Percentiles rank a stretch among this genome's conserved stretches.
These are phyloP conservation scores for Hortaea sp. DNA, from an alignment of 2,329 filamentous ascomycete genomes.

Conservation along the genomic window DNA sequence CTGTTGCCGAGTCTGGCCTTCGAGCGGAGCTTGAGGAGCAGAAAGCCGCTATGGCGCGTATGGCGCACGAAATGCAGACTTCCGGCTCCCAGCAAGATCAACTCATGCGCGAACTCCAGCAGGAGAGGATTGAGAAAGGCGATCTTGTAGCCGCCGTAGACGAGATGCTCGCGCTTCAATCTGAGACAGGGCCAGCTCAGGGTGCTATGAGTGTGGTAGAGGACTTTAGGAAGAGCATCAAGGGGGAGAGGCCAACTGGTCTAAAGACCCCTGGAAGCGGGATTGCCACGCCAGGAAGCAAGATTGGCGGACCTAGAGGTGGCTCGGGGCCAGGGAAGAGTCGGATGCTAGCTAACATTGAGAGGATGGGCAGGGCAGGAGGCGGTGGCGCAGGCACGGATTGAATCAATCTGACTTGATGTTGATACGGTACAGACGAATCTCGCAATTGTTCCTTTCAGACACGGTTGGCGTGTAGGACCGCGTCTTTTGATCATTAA, in stretches of 20 bases:
- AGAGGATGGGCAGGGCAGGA: constrained; percentile 63
- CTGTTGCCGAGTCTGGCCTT: constrained; percentile 20
- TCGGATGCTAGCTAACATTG: constrained; percentile 75
- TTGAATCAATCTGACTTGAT: no score
- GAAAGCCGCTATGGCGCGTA: constrained; percentile 63
- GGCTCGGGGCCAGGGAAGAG: constrained; percentile 40
- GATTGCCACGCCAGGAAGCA: constrained; percentile 30
- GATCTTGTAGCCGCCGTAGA: constrained; percentile 73
- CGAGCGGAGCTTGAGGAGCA: constrained; percentile 49
- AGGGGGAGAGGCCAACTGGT: constrained; percentile 41
- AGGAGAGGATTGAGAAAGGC: constrained; percentile 72
- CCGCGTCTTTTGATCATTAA: no score
- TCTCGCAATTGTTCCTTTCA: no score
- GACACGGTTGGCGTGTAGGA: no score
- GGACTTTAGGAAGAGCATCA: constrained; percentile 46
- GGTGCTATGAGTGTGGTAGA: constrained; percentile 29
- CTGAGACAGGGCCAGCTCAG: constrained; percentile 19
- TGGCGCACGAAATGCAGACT: constrained; percentile 61
- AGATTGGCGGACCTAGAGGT: constrained; percentile 29
- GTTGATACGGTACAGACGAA: no score
- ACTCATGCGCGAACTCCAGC: constrained; percentile 56
- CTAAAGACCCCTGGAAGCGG: constrained; percentile 48
- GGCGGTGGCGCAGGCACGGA: not conserved
- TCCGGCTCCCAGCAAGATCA: constrained; percentile 64
- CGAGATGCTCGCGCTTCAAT: constrained; percentile 66